Evolutionary conservation across 306 rosid genomes (phyloP), one percentile per base, ranked within the genome.

Genomic region (Glycine latifolia): DNA sequence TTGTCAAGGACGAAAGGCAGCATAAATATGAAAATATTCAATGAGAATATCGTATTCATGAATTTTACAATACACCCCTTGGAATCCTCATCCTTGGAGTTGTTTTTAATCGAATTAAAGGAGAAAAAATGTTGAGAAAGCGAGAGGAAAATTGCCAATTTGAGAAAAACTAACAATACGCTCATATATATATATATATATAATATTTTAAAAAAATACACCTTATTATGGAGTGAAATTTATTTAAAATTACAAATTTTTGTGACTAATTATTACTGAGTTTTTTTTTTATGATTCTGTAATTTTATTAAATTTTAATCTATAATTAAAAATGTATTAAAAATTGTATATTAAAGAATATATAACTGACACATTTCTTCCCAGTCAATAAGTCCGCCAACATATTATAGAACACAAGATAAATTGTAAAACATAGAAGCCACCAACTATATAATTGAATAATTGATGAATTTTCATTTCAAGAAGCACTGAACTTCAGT

Each of bases 1-100:
- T 86, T 86, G 81, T 17, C 6, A 67, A 52, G 65, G 71, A 39
- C 71, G 67, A 78, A 84, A 79, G 84, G 16, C 26, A 17, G 39
- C 60, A 58, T 54, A 68, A 75, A 76, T 60, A 63, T 13, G 31
- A 68, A 58, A 75, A 53, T 61, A 55, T 43, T 9, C 31, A 39
- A 39, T 66, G 26, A 43, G 52, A 74, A 73, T 63, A 39, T 20
- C 43, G 41, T 53, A 33, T 67, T 50, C 67, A 17, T 52, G 33
- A 17, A 58, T 60, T 61, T 43, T 60, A 71, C 9, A 10, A 49
- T 8, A 15, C 20, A 7, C 11, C 83, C 69, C 3, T 26, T 10
- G 9, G 69, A 68, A 68, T 20, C 10, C 0, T 10, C 60, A n/a
- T 61, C 68, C n/a, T 5, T 20, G 20, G 67, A 17, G n/a, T 61